Base-by-base conservation (phyloP, 495 filamentous ascomycete genomes). In the Talaromyces ruber region DNA sequence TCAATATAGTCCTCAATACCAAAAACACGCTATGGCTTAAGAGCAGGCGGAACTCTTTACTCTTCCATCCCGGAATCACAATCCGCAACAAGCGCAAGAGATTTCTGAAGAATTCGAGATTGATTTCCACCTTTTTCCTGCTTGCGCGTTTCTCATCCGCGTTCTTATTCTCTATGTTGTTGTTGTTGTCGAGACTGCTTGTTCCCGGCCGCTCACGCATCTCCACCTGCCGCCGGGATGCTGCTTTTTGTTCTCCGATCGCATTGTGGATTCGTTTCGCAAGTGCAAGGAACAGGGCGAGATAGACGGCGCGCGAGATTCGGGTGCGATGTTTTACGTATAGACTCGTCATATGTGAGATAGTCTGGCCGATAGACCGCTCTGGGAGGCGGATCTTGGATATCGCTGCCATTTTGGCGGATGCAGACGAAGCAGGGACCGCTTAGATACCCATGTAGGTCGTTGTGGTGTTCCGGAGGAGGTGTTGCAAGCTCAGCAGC, bases 61-160 rank as follows among this genome's bases (percentile, higher is more conserved):
- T 95, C 67, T 84, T 81, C 83, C 89, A 93, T 47, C 92, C 88
- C 0, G 94, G 95, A 54, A 98, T 86, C 14, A 93, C 91, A 65
- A 98, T 96, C 70, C 80, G 85, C 65, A 97, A 72, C 67, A 98
- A 72, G 32, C 86, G 81, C 63, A 92, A 78, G 66, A 98, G 71
- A 63, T 88, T 90, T 69, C 86, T 86, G 77, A 98, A 95, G 80
- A 98, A 98, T 71, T 98, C 94, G 60, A 90, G 82, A 67, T 98
- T 96, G 54, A 98, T 77, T 76, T 95, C 94, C 18, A 96, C 78
- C 92, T 93, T 69, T 83, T 25, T 57, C n/a, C 54, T 57, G 52
- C 74, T 68, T 26, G 24, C 18, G 68, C 68, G 29, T 65, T 74
- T 67, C 61, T 62, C 39, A 32, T 28, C 29, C 0, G 0, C n/a